Percentiles rank a stretch among this genome's conserved stretches.
Evolutionary conservation across 345 rosid species (phyloP).

Genomic region (Bruguiera gymnorhiza): DNA sequence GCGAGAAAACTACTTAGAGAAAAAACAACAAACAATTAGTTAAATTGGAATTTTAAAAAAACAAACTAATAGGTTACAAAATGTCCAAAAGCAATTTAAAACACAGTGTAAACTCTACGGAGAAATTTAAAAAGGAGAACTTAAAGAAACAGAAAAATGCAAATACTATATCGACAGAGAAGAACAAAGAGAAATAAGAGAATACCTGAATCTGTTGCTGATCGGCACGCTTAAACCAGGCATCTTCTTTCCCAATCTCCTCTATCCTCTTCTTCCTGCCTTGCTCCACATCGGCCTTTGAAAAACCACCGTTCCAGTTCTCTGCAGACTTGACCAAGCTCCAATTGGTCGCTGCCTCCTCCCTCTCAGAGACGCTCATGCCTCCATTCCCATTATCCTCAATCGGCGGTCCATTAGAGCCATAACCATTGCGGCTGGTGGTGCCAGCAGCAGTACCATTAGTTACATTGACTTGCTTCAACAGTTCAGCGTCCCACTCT

Average conservation of each 20-base stretch:
- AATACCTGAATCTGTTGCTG: slow-evolving; percentile 58
- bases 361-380: slow-evolving; percentile 16
- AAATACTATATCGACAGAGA: background rate
- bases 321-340: slow-evolving; percentile 56
- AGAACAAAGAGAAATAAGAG: background rate
- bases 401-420: slow-evolving; percentile 17
- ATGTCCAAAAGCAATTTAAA: no score
- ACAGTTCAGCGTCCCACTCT: slow-evolving; percentile 42
- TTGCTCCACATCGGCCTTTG: slow-evolving; percentile 40
- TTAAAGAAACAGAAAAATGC: background rate
- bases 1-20: no score
- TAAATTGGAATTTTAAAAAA: no score
- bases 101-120: no score
- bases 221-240: slow-evolving; percentile 70
- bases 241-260: slow-evolving; percentile 92
- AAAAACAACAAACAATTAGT: no score
- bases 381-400: slow-evolving; percentile 30
- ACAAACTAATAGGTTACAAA: no score
- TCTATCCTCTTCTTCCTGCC: slow-evolving; percentile 83
- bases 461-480: slow-evolving; percentile 37
- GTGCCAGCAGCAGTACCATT: slow-evolving; percentile 29
- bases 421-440: slow-evolving; percentile 25
- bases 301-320: slow-evolving; percentile 39
- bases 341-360: slow-evolving; percentile 36
- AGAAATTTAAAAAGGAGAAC: no score